Evolutionary conservation across 2,329 filamentous ascomycete species (phyloP).

Genomic region (Madurella fahalii): DNA sequence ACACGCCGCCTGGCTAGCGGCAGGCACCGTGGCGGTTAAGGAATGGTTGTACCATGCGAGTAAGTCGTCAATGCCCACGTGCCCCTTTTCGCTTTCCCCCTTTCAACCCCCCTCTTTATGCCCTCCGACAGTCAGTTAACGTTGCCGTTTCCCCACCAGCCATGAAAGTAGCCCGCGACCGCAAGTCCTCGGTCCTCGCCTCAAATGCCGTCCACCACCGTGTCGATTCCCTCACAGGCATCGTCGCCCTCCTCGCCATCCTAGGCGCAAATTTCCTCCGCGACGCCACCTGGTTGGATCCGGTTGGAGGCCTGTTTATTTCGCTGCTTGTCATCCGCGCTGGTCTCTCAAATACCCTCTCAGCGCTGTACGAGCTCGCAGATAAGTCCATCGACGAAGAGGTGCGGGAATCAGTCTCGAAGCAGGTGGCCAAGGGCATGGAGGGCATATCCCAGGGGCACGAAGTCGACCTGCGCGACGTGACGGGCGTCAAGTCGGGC

Average conservation of each 20-base stretch:
- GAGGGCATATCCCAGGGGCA: constrained; percentile 45
- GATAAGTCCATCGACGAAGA: constrained; percentile 86
- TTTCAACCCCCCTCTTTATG: not conserved
- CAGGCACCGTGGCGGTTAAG: constrained; percentile 84
- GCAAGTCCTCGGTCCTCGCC: constrained; percentile 91
- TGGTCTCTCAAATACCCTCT: constrained; percentile 78
- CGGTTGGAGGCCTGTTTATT: constrained; percentile 87
- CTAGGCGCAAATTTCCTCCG: constrained; percentile 81
- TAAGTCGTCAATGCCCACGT: constrained; percentile 47
- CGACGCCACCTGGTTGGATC: constrained; percentile 88
- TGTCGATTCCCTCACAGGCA: constrained; percentile 89
- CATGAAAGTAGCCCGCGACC: constrained; percentile 91
- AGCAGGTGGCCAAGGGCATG: constrained; percentile 59
- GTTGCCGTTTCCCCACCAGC: constrained; percentile 46
- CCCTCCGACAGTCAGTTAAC: constrained; percentile 25
- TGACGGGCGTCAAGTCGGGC: constrained; percentile 90
- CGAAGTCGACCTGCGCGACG: constrained; percentile 66
- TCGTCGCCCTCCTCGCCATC: constrained; percentile 87
- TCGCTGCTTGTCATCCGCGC: constrained; percentile 90
- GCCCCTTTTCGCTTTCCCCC: not conserved
- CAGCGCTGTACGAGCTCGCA: constrained; percentile 82
- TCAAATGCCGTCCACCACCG: constrained; percentile 97
- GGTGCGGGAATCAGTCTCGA: constrained; percentile 66
- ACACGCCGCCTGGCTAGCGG: constrained; percentile 91
- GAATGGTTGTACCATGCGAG: constrained; percentile 97